phyloP scores from a whole-genome alignment of 306 rosid genomes.

The Vachellia pachyceras region DNA sequence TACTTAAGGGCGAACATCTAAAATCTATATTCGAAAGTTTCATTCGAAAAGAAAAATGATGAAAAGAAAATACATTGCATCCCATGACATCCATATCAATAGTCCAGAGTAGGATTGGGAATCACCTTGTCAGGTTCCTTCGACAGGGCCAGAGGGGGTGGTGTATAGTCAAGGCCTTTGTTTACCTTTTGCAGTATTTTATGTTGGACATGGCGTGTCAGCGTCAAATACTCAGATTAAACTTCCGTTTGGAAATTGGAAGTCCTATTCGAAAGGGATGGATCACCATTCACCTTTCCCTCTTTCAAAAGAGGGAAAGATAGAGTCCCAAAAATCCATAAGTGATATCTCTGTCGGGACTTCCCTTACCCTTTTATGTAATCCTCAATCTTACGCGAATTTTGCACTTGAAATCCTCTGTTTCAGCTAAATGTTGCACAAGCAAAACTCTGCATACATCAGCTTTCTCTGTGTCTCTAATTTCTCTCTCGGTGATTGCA shows the following conservation, averaged over 20 bases:
- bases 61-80: slow-evolving; percentile 23
- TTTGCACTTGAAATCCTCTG: slow-evolving; percentile 1
- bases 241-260: slow-evolving; percentile 16
- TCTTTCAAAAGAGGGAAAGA: not conserved
- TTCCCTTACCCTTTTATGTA: not conserved
- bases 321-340: slow-evolving; percentile 26
- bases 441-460: not conserved
- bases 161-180: not conserved
- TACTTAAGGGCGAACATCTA: not conserved
- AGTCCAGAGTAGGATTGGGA: not conserved
- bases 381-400: not conserved
- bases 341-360: slow-evolving; percentile 11
- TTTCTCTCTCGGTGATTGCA: not conserved
- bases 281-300: slow-evolving; percentile 14
- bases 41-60: not conserved
- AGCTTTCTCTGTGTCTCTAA: not conserved
- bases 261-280: slow-evolving; percentile 28
- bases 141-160: not conserved
- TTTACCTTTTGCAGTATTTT: not conserved
- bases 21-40: not conserved
- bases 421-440: not conserved
- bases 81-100: not conserved
- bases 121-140: slow-evolving; percentile 4
- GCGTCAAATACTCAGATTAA: slow-evolving; percentile 2
- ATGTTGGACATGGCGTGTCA: slow-evolving; percentile 23